Percentiles rank a stretch among this genome's conserved stretches.
phyloP scores from a whole-genome alignment of 1,139 yeast species.

The Diutina ranongensis region DNA sequence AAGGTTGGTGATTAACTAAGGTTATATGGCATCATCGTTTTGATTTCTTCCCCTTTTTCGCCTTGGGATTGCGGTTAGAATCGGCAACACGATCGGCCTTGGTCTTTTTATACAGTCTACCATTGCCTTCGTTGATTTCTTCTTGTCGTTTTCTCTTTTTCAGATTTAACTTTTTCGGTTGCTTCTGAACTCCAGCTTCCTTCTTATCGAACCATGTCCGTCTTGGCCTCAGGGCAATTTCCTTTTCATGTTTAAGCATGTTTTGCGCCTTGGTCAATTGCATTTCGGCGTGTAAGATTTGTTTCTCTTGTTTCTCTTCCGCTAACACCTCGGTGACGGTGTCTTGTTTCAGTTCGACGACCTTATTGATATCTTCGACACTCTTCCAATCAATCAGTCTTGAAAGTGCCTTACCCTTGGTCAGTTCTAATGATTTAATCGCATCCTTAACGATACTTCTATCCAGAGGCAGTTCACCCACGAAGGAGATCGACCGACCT shows the following conservation, averaged over 20 bases:
- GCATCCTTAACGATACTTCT: slow-evolving; percentile 84
- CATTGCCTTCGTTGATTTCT: slow-evolving; percentile 23
- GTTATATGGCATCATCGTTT: background rate
- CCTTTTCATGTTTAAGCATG: slow-evolving; percentile 65
- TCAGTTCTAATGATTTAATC: slow-evolving; percentile 38
- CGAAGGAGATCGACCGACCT: slow-evolving; percentile 86
- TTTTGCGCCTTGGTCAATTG: slow-evolving; percentile 80
- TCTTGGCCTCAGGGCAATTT: slow-evolving; percentile 81
- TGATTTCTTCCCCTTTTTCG: slow-evolving; percentile 16
- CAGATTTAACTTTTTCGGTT: slow-evolving; percentile 35
- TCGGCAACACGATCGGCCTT: slow-evolving; percentile 45
- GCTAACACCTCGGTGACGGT: slow-evolving; percentile 65
- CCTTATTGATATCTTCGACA: slow-evolving; percentile 54
- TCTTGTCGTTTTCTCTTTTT: slow-evolving; percentile 54
- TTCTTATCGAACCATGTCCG: slow-evolving; percentile 79
- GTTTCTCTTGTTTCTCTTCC: slow-evolving; percentile 86
- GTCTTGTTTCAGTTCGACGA: slow-evolving; percentile 47
- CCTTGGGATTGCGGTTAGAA: slow-evolving; percentile 5
- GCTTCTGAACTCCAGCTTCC: slow-evolving; percentile 36
- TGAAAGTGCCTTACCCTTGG: slow-evolving; percentile 54
- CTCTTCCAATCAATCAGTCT: slow-evolving; percentile 81
- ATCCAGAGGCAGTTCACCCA: slow-evolving; percentile 80
- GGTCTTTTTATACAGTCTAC: slow-evolving; percentile 60
- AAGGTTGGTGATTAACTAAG: no score
- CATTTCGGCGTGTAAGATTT: slow-evolving; percentile 80